Percentiles rank a stretch among this genome's conserved stretches.
Evolutionary conservation across 148 eudicot genomes (phyloP).

Genomic region (Vaccinium macrocarpon): DNA sequence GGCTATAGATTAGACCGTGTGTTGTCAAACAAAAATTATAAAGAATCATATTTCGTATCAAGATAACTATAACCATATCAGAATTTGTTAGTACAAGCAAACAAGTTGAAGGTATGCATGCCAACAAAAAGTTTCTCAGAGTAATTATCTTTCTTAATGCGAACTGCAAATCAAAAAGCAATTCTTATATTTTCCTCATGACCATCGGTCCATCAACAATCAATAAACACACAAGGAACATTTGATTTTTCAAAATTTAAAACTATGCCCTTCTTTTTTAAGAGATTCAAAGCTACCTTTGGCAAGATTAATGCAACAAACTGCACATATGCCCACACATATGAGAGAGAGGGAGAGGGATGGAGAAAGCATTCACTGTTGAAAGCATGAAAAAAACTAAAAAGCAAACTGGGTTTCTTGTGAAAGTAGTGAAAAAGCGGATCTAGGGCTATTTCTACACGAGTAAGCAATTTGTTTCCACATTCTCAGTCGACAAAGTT

Average conservation of each 20-base stretch:
- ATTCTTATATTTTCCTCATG: not conserved
- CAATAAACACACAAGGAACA: not conserved
- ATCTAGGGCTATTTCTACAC: not conserved
- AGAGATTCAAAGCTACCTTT: not conserved
- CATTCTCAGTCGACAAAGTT: not conserved
- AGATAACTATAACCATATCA: not conserved
- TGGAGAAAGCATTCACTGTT: too few relatives aligned
- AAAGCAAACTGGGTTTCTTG: too few relatives aligned
- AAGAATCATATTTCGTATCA: not conserved
- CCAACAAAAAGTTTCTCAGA: not conserved
- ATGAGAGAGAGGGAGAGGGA: too few relatives aligned
- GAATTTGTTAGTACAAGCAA: not conserved
- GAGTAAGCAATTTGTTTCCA: not conserved
- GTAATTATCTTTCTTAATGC: not conserved
- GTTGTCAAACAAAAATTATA: not conserved
- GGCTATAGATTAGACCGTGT: not conserved
- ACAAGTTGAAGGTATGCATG: too few relatives aligned
- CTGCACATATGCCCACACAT: not conserved
- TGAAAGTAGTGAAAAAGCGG: not conserved
- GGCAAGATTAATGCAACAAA: not conserved
- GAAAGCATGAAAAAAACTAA: too few relatives aligned
- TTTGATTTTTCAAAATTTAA: not conserved
- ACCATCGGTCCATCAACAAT: slow-evolving; percentile 3
- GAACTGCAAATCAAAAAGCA: not conserved
- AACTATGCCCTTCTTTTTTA: not conserved